Base-by-base conservation (phyloP, 163 green algal species). In the Scenedesmus sp. region DNA sequence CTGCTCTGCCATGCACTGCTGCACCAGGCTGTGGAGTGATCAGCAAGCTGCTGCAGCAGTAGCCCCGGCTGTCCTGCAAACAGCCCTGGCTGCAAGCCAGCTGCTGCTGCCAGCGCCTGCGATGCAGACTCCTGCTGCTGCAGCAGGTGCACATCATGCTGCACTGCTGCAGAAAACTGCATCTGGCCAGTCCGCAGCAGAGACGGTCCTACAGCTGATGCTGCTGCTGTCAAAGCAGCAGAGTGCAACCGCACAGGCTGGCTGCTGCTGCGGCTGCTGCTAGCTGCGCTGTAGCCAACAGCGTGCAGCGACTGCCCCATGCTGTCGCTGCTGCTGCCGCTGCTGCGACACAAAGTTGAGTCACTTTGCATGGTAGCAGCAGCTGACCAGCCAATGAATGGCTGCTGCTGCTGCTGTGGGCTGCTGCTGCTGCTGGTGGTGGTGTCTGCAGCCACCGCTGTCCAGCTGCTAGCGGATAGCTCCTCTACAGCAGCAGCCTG, bases 1-100 rank as follows among this genome's bases (percentile, higher is more conserved):
- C 66, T 76, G 16, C 9, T 76, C 7, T 76, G 66, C 66, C 26
- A 18, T 18, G 9, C 3, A 34, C 66, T 79, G 23, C 70, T 73
- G 52, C 54, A 20, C 12, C 8, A 73, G 15, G 4, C 7, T 4
- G 20, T 54, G 9, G 2, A 67, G 81, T 26, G 9, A 46, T 20
- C 20, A n/a, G 23, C n/a, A 57, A 76, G 55, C 59, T 88, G 83
- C 83, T 77, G 83, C 59, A 76, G 83, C 83, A 88, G 83, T 57
- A 77, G 4, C 18, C 4, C 23, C 46, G 70, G 70, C 70, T 79
- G 70, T 13, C 7, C 70, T 79, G 70, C 0, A 12, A 79, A 13
- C 70, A 79, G 70, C 70, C 23, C 20, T 59, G 57, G 13, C 56
- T 56, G 59, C 9, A 20, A 76, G 59, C 18, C 18, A 12, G 55